Evolutionary conservation across 805 yeast genomes (phyloP), one percentile per base, ranked within the genome.

Genomic region (Wickerhamiella azyma): DNA sequence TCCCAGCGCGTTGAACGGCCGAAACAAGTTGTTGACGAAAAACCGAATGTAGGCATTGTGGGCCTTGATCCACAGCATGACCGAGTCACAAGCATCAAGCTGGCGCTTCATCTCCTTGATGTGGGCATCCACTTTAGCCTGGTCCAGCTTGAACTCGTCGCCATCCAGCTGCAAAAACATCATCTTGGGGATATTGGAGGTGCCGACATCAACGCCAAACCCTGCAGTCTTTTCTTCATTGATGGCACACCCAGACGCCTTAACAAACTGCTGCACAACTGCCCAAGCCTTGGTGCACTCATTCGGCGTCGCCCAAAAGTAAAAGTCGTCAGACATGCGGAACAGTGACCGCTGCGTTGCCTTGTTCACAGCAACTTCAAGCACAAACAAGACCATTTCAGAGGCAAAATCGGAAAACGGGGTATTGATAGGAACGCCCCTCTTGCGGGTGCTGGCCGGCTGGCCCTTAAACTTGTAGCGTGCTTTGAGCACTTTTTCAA

Each of bases 171-270:
- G 10, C 13, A 43, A n/a, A 13, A 43, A 37, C 9, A 35, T 35
- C 9, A 13, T 11, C n/a, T 13, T 5, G 9, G 29, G 41, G 8
- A 6, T 9, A 7, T 6, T 8, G 3, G 17, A 6, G n/a, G 26
- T 14, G 17, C 24, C 11, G 17, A 14, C 41, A 13, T 28, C 41
- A 6, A 38, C 9, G 9, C 14, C 29, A 9, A 6, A 9, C 3
- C 36, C 19, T 11, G 36, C 46, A 5, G 46, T 43, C 33, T 43
- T 43, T 5, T 43, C 46, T 26, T 26, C 13, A 28, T 43, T 43
- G 5, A 43, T n/a, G 9, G 13, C 41, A 16, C 18, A 14, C 6
- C 46, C 46, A 14, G 26, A n/a, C 9, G 16, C 37, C 14, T n/a
- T 10, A 2, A 29, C 32, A 28, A 43, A 43, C 24, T 26, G 26